A percentile compares a stretch with the other conserved stretches of the same genome.
phyloP scores from a whole-genome alignment of 2,329 filamentous ascomycete species.

The Venturia asperata region DNA sequence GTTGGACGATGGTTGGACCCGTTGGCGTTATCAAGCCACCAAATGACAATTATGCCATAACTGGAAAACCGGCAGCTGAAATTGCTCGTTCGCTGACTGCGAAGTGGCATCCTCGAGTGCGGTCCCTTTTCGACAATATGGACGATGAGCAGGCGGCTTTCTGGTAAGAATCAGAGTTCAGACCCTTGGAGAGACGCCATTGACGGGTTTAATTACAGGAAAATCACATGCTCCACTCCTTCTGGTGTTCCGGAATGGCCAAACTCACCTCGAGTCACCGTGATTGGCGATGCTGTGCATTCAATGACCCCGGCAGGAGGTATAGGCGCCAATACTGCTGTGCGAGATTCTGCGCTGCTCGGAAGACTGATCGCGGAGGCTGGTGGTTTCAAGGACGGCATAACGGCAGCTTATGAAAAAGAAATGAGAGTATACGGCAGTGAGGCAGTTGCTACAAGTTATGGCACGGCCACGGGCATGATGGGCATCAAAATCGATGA shows the following conservation, averaged over 20 bases:
- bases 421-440: slow-evolving; percentile 46
- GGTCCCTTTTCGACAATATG: slow-evolving; percentile 54
- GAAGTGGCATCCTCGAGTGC: slow-evolving; percentile 51
- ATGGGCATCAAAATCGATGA: slow-evolving; percentile 47
- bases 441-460: slow-evolving; percentile 50
- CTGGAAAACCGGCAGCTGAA: slow-evolving; percentile 50
- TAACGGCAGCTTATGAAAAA: slow-evolving; percentile 36
- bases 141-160: slow-evolving; percentile 51
- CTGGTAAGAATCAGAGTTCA: slow-evolving; percentile 34
- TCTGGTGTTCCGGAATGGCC: slow-evolving; percentile 54
- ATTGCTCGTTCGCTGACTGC: slow-evolving; percentile 50
- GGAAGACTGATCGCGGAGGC: slow-evolving; percentile 46
- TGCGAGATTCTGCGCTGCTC: slow-evolving; percentile 49
- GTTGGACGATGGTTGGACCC: slow-evolving; percentile 56
- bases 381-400: slow-evolving; percentile 39
- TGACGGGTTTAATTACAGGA: slow-evolving; percentile 26
- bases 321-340: slow-evolving; percentile 51
- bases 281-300: slow-evolving; percentile 53
- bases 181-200: not conserved
- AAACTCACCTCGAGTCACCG: slow-evolving; percentile 51
- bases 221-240: slow-evolving; percentile 57
- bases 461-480: slow-evolving; percentile 37
- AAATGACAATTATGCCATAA: slow-evolving; percentile 53
- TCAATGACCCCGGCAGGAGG: slow-evolving; percentile 53
- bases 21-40: slow-evolving; percentile 53